Evolutionary conservation across 73 alveolate species (phyloP), one percentile per base, ranked within the genome.

Genomic region (Paramecium sonneborni): DNA sequence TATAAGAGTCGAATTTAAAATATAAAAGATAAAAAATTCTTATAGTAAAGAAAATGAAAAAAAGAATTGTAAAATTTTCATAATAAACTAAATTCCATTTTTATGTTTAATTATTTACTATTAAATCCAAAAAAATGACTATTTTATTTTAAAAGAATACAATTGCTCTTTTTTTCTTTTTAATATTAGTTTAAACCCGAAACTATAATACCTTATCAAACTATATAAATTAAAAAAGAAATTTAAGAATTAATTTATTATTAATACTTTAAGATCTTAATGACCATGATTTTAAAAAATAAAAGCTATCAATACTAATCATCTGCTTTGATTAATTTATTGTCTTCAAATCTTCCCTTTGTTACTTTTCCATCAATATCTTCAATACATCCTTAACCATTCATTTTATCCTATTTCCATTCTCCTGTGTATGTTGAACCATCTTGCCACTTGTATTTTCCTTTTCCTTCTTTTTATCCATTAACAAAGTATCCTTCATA

Each of bases 181-280:
- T n/a, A n/a, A n/a, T n/a, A n/a, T n/a, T n/a, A n/a, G n/a, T n/a
- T 86, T 88, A 39, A 94, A 86, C 82, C 67, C 62, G 52, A 95
- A 93, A 44, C 88, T 85, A 41, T 93, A 91, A 43, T 97, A 96
- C 93, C 97, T 79, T 57, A 98, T 97, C 93, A 92, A 99, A 57
- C 98, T 98, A 85, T 99, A 98, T 85, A 68, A 10, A 9, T 18
- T 68, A 7, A 10, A 18, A 6, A 41, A 7, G 41, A 68, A 24
- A 18, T 6, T 18, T 68, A 68, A 9, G 9, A 68, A 18, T 28
- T 68, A 24, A 18, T 18, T 6, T 7, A 68, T 8, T 6, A 46
- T 18, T 68, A 68, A 68, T 23, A 68, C 6, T 28, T 18, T 23
- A 12, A 18, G 23, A 5, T 10, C 85, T 23, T 20, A 62, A 15